Evolutionary conservation across 768 basidiomycete species (phyloP), one percentile per base, ranked within the genome.

Genomic region (Tylopilus intermedius): DNA sequence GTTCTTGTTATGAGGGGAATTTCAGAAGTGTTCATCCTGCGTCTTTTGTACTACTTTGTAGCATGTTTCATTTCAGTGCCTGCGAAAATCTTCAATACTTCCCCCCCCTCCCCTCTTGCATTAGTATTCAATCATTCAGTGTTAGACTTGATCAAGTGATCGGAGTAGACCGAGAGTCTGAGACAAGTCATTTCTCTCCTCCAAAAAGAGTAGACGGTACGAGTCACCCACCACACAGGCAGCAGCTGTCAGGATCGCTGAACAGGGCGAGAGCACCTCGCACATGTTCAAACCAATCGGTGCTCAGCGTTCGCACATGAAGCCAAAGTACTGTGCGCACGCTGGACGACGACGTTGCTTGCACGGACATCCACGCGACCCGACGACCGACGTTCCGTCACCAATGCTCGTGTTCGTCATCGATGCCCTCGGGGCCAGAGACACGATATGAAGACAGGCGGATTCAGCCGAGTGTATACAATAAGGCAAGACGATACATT

Each of bases 401-500:
- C 32, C 32, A 11, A 11, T 33, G 15, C 44, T 18, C 29, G 29
- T 45, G 24, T 24, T 24, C 24, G 24, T 24, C 24, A 24, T 24
- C 24, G 24, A 24, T 5, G 24, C 24, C 24, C 24, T 24, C 24
- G 24, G 5, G 24, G 30, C 3, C 22, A 38, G 38, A 11, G 38
- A 53, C 18, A 11, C 8, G 21, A 33, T 24, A 24, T 3, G 22
- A 15, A 47, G 44, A 30, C 11, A 24, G 39, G 14, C 15, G 14
- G 35, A 47, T 51, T 18, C 45, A 21, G 45, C 24, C 10, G 21
- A 50, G 44, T 27, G 53, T 24, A 24, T 5, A 24, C 24, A 24
- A 24, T 24, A 5, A 5, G 24, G 50, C 30, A 30, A 30, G 33
- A 33, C 13, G 33, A 52, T 54, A 66, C 55, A 64, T 47, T 18